A percentile compares a stretch with the other conserved stretches of the same genome.
phyloP scores from a whole-genome alignment of 1,284 basidiomycete genomes.

The Amylostereum areolatum region DNA sequence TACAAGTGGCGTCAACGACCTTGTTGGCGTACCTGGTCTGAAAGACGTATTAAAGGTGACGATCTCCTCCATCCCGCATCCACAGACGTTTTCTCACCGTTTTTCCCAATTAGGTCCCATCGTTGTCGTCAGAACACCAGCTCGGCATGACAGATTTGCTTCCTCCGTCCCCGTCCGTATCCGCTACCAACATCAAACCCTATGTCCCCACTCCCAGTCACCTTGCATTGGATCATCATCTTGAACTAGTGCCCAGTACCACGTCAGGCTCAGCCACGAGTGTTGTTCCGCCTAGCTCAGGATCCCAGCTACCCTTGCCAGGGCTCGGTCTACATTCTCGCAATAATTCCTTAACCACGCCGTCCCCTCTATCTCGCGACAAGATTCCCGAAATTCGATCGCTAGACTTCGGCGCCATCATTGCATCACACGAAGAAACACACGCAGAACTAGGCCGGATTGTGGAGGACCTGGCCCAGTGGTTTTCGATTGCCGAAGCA shows the following conservation, averaged over 20 bases:
- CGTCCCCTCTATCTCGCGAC: too few species aligned
- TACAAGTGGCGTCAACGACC: constrained; percentile 29
- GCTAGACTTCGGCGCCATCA: constrained; percentile 63
- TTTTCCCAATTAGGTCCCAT: constrained; percentile 43
- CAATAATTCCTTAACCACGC: too few species aligned
- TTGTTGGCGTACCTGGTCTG: constrained; percentile 37
- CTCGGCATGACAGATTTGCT: constrained; percentile 65
- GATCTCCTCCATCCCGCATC: neutral
- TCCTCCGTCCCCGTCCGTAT: constrained; percentile 70
- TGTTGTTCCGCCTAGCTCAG: constrained; percentile 9
- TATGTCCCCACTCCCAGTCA: constrained; percentile 35
- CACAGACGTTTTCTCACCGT: neutral
- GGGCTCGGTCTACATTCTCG: too few species aligned
- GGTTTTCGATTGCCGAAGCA: constrained; percentile 73
- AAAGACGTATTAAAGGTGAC: constrained; percentile 69
- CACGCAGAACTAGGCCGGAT: constrained; percentile 70
- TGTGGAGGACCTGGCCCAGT: constrained; percentile 75
- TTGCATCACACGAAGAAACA: constrained; percentile 54
- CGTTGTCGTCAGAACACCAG: constrained; percentile 62
- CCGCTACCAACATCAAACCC: constrained; percentile 38
- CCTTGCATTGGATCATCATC: constrained; percentile 16
- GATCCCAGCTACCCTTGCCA: too few species aligned
- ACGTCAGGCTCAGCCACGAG: constrained; percentile 20
- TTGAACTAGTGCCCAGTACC: constrained; percentile 5
- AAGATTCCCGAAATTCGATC: too few species aligned